Base-by-base conservation (phyloP, 129 eudicot genomes). In the Pseudognaphalium luteoalbum region DNA sequence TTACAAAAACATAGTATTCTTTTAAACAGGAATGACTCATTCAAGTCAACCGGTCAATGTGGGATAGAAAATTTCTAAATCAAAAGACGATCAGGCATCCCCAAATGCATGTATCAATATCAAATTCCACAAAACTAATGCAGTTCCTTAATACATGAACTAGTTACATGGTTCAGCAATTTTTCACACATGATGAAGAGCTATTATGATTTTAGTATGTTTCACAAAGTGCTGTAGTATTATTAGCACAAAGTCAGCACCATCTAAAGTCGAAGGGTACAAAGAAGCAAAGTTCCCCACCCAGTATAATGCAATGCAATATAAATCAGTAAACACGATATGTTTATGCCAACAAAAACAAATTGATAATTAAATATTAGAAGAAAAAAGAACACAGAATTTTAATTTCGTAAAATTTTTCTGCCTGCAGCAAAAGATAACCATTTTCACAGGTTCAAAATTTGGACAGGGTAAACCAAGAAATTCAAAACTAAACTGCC, bases 401-500 rank as follows among this genome's bases (percentile, higher is more conserved):
- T 51, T 47, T 30, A 68, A 16, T 10, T 58, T 56, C 50, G 37
- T 16, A 3, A 81, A 76, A 81, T 17, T 69, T 68, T 69, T 68
- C 3, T 66, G 77, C 73, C 70, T n/a, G 58, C 69, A 73, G 58
- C 30, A 73, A 68, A 66, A 42, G 25, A 8, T 6, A 68, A 34
- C 64, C 61, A 33, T 22, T 75, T 75, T 75, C 76, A 81, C 54
- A 39, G n/a, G 44, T 81, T 70, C 72, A 72, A 44, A 59, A 29
- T 60, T 57, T 68, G 76, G 76, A 17, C 84, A 67, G 71, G 16
- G 52, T 6, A 44, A 68, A 68, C 67, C 62, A 80, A 7, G 74
- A 73, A 52, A 44, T 47, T 63, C 73, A 79, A 72, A 64, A 79
- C 58, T 39, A 34, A 80, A 80, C 37, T 25, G 52, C 78, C 83